phyloP scores from a whole-genome alignment of 2,329 filamentous ascomycete species.

The Epichloe amarillans region DNA sequence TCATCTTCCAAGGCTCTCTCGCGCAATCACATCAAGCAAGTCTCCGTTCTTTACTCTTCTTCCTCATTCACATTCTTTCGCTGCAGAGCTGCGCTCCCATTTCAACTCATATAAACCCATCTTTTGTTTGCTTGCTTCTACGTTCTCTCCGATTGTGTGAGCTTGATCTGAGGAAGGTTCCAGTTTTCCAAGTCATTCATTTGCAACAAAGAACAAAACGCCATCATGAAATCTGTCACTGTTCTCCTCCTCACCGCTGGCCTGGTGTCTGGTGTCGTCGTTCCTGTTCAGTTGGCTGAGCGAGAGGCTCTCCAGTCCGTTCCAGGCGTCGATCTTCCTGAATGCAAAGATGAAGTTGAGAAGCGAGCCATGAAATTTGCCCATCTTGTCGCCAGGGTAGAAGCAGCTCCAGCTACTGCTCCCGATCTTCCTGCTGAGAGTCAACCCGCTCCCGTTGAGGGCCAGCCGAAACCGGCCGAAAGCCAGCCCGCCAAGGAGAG shows the following conservation, averaged over 20 bases:
- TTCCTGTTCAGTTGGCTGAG: conserved; percentile 12
- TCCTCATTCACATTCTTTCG: conserved; percentile 9
- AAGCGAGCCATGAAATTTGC: not conserved
- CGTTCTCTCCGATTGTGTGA: not conserved
- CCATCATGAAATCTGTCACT: conserved; percentile 17
- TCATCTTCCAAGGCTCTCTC: conserved; percentile 4
- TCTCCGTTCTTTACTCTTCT: conserved; percentile 4
- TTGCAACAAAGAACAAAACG: not conserved
- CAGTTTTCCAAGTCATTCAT: not conserved
- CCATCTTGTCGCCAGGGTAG: not conserved
- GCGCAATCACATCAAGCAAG: not conserved
- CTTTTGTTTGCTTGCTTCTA: not conserved
- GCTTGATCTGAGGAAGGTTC: not conserved
- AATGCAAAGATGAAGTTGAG: not conserved
- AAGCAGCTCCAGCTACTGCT: not conserved
- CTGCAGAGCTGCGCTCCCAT: conserved; percentile 16
- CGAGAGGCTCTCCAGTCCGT: conserved; percentile 4
- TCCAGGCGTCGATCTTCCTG: conserved; percentile 1
- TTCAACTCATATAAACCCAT: too few species aligned
- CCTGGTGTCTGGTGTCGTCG: conserved; percentile 17
- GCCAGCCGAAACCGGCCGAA: too few species aligned
- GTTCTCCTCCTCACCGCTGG: conserved; percentile 16
- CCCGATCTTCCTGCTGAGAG: not conserved
- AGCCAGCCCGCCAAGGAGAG: not conserved
- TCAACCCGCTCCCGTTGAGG: not conserved